These are phyloP conservation scores for Zelopaecilomyces penicillatus DNA, from an alignment of 2,329 filamentous ascomycete genomes.

Conservation along the genomic window DNA sequence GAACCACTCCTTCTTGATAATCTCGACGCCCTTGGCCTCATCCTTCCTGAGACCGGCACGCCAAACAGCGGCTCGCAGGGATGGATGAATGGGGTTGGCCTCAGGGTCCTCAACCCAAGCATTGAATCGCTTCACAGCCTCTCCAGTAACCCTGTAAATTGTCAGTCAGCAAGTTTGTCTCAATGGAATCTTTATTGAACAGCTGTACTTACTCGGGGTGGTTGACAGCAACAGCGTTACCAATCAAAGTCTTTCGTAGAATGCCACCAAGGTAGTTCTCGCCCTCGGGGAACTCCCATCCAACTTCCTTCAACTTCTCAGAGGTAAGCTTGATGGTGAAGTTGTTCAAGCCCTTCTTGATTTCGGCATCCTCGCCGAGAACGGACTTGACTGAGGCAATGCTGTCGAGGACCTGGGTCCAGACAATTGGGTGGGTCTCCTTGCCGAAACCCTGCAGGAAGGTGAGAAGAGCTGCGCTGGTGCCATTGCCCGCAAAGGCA, in stretches of 20 bases:
- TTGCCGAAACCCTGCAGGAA: constrained; percentile 76
- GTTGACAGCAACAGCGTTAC: constrained; percentile 64
- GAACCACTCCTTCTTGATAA: constrained; percentile 78
- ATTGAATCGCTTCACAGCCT: constrained; percentile 72
- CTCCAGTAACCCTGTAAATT: constrained; percentile 50
- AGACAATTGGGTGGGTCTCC: constrained; percentile 81
- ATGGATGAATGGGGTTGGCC: constrained; percentile 64
- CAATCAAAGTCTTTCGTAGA: constrained; percentile 72
- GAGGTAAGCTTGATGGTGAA: constrained; percentile 73
- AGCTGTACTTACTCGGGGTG: constrained; percentile 56
- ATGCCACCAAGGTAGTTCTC: constrained; percentile 80
- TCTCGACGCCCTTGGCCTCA: constrained; percentile 59
- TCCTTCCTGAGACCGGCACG: constrained; percentile 64
- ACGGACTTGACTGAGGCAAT: constrained; percentile 72
- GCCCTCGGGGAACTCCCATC: constrained; percentile 71
- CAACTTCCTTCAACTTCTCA: constrained; percentile 67
- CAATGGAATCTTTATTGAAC: background rate
- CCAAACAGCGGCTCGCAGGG: constrained; percentile 73
- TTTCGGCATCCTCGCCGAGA: constrained; percentile 66
- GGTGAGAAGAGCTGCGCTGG: constrained; percentile 70
- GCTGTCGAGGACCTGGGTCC: constrained; percentile 75
- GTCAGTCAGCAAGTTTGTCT: constrained; percentile 16
- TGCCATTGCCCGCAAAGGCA: constrained; percentile 77
- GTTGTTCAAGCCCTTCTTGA: constrained; percentile 64
- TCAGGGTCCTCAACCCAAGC: constrained; percentile 66